Percentiles rank a stretch among this genome's conserved stretches.
phyloP scores from a whole-genome alignment of 1,284 basidiomycete species.

The Pascua sp. region DNA sequence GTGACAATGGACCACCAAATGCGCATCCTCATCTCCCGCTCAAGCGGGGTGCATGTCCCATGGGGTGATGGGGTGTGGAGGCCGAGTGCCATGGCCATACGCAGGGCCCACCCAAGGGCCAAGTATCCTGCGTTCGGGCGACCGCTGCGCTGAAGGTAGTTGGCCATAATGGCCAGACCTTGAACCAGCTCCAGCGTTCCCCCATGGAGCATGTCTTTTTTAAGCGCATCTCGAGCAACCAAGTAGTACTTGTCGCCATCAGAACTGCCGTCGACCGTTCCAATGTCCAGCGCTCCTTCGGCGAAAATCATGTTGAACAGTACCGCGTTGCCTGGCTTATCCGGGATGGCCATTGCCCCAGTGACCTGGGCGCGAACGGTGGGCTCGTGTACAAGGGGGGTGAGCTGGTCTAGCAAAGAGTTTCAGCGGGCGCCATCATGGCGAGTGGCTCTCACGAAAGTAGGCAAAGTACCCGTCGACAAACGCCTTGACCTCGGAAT shows the following conservation, averaged over 20 bases:
- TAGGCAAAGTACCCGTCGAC: slow-evolving; percentile 22
- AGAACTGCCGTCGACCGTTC: slow-evolving; percentile 3
- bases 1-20: slow-evolving; percentile 26
- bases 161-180: slow-evolving; percentile 30
- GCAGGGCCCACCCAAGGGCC: slow-evolving; percentile 20
- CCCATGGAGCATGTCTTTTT: slow-evolving; percentile 21
- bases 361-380: slow-evolving; percentile 26
- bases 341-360: slow-evolving; percentile 24
- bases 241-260: slow-evolving; percentile 21
- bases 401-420: slow-evolving; percentile 13
- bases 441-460: slow-evolving; percentile 16
- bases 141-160: slow-evolving; percentile 27
- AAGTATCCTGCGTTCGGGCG: slow-evolving; percentile 28
- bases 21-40: slow-evolving; percentile 18
- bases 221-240: slow-evolving; percentile 16
- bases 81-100: slow-evolving; percentile 23
- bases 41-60: slow-evolving; percentile 5
- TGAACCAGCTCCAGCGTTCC: slow-evolving; percentile 26
- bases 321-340: slow-evolving; percentile 13
- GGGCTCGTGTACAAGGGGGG: slow-evolving; percentile 30
- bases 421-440: not conserved
- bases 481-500: slow-evolving; percentile 11
- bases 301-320: slow-evolving; percentile 32
- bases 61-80: slow-evolving; percentile 14
- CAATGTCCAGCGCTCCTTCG: slow-evolving; percentile 26